Base-by-base conservation (phyloP, 495 filamentous ascomycete species). In the Apodospora peruviana region DNA sequence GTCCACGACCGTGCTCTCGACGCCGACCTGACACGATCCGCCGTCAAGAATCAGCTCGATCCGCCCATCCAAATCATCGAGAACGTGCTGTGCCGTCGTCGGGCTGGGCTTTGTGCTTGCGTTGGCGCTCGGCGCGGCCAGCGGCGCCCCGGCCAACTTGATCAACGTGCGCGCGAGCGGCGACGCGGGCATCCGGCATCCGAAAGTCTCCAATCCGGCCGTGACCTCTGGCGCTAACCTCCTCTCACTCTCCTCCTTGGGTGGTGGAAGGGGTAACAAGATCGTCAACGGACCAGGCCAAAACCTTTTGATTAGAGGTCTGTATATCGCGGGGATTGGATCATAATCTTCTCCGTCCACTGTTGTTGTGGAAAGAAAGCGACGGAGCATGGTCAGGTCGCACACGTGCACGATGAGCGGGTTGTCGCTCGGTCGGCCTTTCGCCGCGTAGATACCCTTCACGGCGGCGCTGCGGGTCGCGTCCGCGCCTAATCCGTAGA, bases 231-330 rank as follows among this genome's bases (percentile, higher is more conserved):
- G 79, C 1, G 91, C 90, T 3, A 98, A 74, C n/a, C n/a, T n/a
- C n/a, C n/a, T n/a, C n/a, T n/a, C n/a, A n/a, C n/a, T n/a, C 35
- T 32, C 12, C 37, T 7, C 5, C 17, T n/a, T 19, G 5, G 37
- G 37, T 7, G 37, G 37, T 2, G 78, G 87, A 42, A 90, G 84
- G 1, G 88, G 87, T 11, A 98, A 76, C 37, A 98, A 80, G 58
- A 98, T 90, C 0, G 93, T 97, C 20, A 99, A 68, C 9, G 93
- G 90, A 2, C 93, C 93, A 10, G 93, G 93, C 93, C 93, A 99
- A 72, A 96, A 97, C 25, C 72, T 73, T 18, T 77, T 61, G 43
- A 99, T 90, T 7, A 99, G 69, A 4, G 89, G 75, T 17, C 79
- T 70, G 67, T 99, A 99, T 56, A 95, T 88, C 3, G 74, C 55